phyloP scores from a whole-genome alignment of 495 filamentous ascomycete species.

The Neurospora tetraspora region DNA sequence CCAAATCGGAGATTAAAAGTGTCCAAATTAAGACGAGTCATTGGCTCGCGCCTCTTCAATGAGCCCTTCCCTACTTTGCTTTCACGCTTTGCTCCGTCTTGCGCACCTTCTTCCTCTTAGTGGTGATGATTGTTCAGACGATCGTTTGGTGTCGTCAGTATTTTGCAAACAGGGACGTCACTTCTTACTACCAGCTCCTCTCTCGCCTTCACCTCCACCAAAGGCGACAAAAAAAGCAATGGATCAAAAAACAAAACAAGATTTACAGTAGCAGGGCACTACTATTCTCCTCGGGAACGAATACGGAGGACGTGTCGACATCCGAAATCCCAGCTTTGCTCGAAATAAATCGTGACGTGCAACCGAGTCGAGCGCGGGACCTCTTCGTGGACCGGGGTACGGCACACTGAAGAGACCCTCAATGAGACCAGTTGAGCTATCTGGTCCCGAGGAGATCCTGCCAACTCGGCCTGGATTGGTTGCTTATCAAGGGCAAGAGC shows the following conservation, averaged over 20 bases:
- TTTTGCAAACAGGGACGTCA: neutral
- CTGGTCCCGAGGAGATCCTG: neutral
- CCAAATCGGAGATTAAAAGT: constrained; percentile 13
- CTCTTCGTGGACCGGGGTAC: neutral
- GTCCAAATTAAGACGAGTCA: neutral
- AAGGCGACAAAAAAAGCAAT: neutral
- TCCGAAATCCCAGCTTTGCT: neutral
- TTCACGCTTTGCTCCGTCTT: neutral
- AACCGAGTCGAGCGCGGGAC: neutral
- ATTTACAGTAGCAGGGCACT: too few relatives aligned
- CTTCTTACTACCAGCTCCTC: neutral
- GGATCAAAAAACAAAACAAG: neutral
- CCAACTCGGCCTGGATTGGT: neutral
- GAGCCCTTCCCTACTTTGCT: neutral
- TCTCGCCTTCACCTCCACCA: neutral
- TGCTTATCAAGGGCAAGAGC: neutral
- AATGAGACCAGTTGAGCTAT: neutral
- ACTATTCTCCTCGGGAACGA: too few relatives aligned
- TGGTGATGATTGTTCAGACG: neutral
- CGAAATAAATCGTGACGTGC: neutral
- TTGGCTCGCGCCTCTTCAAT: neutral
- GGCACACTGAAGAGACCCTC: neutral
- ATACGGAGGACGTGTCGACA: too few relatives aligned
- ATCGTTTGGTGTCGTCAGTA: neutral
- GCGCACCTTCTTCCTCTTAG: neutral